Evolutionary conservation across 1,284 basidiomycete genomes (phyloP), one percentile per base, ranked within the genome.

Genomic region (Grifola frondosa): DNA sequence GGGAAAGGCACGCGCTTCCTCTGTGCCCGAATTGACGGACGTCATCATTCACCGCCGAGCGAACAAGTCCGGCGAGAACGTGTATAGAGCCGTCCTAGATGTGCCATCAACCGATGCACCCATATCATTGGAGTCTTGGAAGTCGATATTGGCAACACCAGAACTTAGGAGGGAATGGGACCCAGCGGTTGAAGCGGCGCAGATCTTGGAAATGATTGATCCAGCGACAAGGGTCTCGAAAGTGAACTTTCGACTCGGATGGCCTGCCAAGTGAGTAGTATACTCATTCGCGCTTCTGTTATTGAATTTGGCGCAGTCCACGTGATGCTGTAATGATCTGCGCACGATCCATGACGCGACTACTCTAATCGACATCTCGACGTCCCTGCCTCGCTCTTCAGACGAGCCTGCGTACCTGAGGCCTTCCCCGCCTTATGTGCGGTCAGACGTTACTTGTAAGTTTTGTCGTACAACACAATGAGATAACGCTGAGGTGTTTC

Each of bases 371-470:
- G 88, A 96, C 65, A 85, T 98, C 40, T 86, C 95, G 3, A 97
- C 95, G 4, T 97, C 95, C n/a, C 74, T 99, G 16, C 96, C 96
- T 40, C 85, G 93, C 30, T 94, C 92, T 25, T 64, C 78, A 21
- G 93, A 98, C 59, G 95, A 97, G 59, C 96, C 97, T 1, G 81
- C 88, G 13, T 99, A 95, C 64, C 75, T 99, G 34, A 80, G 95
- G 50, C 94, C 96, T 0, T 85, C 92, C 3, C 96, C 96, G 6
- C 96, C 96, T 10, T 96, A 89, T 62, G 94, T 99, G 30, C 80
- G 97, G 52, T 96, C 96, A 2, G 80, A 94, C 56, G 82, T 98
- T 48, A 75, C 88, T 52, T 58, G 88, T 88, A 62, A 60, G 84
- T 73, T 13, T 9, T 9, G 6, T 25, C 15, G 11, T 34, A 16